Percentiles rank a stretch among this genome's conserved stretches.
These are phyloP conservation scores for Scutellaria baicalensis DNA, from an alignment of 257 asterid genomes.

Conservation along the genomic window DNA sequence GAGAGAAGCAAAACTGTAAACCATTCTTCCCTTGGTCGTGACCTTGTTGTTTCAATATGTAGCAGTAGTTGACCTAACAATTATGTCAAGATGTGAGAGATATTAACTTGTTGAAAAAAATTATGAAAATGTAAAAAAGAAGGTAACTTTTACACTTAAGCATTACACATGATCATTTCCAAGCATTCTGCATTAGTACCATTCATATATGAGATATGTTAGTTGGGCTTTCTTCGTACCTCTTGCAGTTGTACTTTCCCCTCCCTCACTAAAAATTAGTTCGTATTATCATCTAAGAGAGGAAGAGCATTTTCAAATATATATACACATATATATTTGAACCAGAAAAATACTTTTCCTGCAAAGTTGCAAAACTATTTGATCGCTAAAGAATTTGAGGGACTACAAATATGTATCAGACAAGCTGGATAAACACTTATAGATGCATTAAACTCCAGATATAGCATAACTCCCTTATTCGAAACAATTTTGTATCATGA, in stretches of 20 bases:
- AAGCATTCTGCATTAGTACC: background rate
- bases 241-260: background rate
- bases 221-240: background rate
- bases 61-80: conserved; percentile 74
- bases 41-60: conserved; percentile 64
- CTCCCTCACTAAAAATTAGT: background rate
- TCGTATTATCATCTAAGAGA: background rate
- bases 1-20: conserved; percentile 88
- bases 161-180: background rate
- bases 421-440: background rate
- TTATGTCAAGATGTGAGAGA: conserved; percentile 14
- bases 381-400: background rate
- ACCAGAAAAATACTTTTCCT: background rate
- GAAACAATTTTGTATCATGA: background rate
- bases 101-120: background rate
- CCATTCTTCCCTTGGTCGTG: conserved; percentile 83
- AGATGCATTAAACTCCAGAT: background rate
- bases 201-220: background rate
- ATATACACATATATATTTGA: background rate
- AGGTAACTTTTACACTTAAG: background rate
- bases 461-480: background rate
- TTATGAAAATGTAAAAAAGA: background rate
- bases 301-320: background rate
- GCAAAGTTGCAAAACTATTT: background rate
- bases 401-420: background rate